Evolutionary conservation across 768 basidiomycete genomes (phyloP).

Genomic region (Tylopilus felleus): DNA sequence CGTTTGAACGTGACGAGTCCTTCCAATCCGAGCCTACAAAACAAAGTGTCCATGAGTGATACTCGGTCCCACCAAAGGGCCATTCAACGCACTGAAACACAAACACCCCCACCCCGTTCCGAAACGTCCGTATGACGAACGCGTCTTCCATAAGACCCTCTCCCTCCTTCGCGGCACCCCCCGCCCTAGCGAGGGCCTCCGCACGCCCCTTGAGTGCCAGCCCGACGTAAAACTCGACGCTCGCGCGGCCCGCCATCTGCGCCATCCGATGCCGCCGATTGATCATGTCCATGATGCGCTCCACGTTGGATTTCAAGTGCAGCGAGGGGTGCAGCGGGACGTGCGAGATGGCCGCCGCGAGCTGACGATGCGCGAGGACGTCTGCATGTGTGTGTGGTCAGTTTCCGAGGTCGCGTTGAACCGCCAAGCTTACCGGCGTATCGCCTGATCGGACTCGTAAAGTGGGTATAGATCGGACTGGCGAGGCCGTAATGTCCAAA

Average conservation of each 20-base stretch:
- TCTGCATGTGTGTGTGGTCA: slow-evolving; percentile 42
- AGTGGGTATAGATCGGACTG: slow-evolving; percentile 95
- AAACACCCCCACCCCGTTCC: slow-evolving; percentile 96
- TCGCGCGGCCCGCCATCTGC: slow-evolving; percentile 95
- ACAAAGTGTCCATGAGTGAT: not conserved
- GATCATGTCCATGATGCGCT: slow-evolving; percentile 79
- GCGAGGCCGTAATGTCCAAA: slow-evolving; percentile 99
- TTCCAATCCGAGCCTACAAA: slow-evolving; percentile 80
- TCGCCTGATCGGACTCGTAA: slow-evolving; percentile 94
- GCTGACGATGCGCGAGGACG: slow-evolving; percentile 90
- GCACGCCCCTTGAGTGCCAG: slow-evolving; percentile 77
- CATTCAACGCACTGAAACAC: slow-evolving; percentile 72
- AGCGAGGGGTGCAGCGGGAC: slow-evolving; percentile 80
- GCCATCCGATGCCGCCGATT: slow-evolving; percentile 94
- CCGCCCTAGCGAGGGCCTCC: slow-evolving; percentile 34
- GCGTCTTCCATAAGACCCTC: slow-evolving; percentile 70
- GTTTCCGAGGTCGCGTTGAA: not conserved
- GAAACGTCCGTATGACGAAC: slow-evolving; percentile 90
- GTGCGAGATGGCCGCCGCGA: slow-evolving; percentile 85
- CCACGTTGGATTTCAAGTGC: slow-evolving; percentile 86
- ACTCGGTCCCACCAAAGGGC: not conserved
- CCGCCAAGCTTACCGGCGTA: slow-evolving; percentile 68
- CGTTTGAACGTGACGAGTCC: slow-evolving; percentile 93
- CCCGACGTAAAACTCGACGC: slow-evolving; percentile 97
- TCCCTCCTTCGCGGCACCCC: slow-evolving; percentile 10